phyloP scores from a whole-genome alignment of 23 red algal species.

The Rhodosorus marinus region DNA sequence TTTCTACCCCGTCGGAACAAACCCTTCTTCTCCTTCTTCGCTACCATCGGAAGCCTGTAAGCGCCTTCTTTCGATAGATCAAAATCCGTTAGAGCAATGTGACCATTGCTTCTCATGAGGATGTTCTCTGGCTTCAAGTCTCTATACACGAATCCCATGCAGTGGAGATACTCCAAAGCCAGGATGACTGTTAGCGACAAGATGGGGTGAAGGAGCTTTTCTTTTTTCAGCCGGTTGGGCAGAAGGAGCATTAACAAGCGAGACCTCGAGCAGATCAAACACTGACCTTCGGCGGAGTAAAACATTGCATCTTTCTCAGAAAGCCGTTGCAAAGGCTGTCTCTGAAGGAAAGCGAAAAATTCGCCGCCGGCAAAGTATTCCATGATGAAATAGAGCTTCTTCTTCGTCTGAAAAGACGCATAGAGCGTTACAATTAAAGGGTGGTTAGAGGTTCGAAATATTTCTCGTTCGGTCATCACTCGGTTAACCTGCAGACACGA shows the following conservation, averaged over 20 bases:
- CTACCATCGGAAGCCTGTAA: background rate
- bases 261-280: too few species aligned
- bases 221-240: too few species aligned
- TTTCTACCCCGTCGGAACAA: too few species aligned
- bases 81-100: background rate
- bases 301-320: constrained; percentile 62
- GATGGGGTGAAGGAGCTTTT: background rate
- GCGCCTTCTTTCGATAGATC: background rate
- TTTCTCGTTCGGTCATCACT: constrained; percentile 75
- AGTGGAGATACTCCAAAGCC: constrained; percentile 46
- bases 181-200: constrained; percentile 39
- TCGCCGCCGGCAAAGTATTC: constrained; percentile 68
- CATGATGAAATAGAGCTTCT: constrained; percentile 67
- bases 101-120: background rate
- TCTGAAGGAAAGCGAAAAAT: constrained; percentile 68
- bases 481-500: constrained; percentile 14
- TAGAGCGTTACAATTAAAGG: constrained; percentile 83
- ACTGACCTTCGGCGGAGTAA: constrained; percentile 75
- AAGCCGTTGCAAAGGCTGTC: constrained; percentile 45
- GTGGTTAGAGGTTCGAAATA: constrained; percentile 68
- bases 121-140: constrained; percentile 11
- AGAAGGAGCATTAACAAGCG: too few species aligned
- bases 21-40: too few species aligned
- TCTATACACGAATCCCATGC: constrained; percentile 41
- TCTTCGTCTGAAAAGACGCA: constrained; percentile 76